Conservation (phyloP, 768 basidiomycete genomes). For the Mycena capillaripes region DNA sequence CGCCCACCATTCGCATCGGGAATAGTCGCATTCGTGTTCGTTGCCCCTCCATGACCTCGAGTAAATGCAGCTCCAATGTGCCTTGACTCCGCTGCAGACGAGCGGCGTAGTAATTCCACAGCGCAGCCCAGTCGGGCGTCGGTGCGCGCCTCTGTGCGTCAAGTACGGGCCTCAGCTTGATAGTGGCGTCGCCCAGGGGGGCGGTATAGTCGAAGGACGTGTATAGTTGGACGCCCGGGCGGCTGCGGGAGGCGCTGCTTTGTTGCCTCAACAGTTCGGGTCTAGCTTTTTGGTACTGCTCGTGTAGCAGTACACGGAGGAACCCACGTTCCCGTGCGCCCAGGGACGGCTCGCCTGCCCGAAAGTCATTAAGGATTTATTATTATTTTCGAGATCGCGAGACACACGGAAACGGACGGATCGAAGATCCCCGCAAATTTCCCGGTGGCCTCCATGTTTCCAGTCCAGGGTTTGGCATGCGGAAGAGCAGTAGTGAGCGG, state of each 20-base stretch:
- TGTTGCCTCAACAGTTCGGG: neutral
- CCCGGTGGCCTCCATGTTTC: neutral
- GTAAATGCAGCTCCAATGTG: neutral
- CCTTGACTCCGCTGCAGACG: neutral
- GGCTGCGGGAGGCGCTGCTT: neutral
- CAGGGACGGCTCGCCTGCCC: neutral
- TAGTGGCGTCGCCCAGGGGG: neutral
- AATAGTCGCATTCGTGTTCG: neutral
- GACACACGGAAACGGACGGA: neutral
- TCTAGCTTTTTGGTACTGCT: neutral
- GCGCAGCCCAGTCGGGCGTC: neutral
- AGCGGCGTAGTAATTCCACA: neutral
- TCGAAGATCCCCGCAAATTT: neutral
- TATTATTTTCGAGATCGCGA: too few species aligned
- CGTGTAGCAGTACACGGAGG: neutral
- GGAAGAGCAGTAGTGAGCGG: neutral
- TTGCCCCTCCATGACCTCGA: neutral
- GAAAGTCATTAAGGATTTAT: neutral
- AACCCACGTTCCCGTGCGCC: neutral
- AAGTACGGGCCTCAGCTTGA: neutral
- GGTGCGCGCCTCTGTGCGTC: too few species aligned
- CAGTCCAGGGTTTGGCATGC: conserved; percentile 8
- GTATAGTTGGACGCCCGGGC: neutral
- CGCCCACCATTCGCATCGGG: too few species aligned
- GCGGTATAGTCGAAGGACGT: neutral